Percentiles rank a stretch among this genome's conserved stretches.
Conservation (phyloP, 1,139 yeast genomes). For the Scheffersomyces parashehatae region DNA sequence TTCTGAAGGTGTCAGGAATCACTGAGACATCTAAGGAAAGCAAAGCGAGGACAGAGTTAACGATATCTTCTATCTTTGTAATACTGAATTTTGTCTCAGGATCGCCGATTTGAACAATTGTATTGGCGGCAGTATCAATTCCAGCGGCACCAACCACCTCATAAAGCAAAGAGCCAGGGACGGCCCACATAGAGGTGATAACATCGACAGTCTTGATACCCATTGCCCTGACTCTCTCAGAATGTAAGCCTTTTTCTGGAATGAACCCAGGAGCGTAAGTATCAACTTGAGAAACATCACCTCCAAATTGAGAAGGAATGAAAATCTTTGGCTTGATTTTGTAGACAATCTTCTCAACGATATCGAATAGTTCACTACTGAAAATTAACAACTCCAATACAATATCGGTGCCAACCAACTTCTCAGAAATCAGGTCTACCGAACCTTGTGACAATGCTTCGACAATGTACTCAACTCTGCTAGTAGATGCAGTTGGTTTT, state of each 20-base stretch:
- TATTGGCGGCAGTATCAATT: constrained; percentile 30
- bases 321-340: constrained; percentile 51
- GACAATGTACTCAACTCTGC: constrained; percentile 40
- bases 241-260: constrained; percentile 37
- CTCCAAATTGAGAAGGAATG: constrained; percentile 66
- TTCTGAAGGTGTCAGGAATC: constrained; percentile 48
- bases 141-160: constrained; percentile 41
- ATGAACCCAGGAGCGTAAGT: constrained; percentile 36
- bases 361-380: constrained; percentile 22
- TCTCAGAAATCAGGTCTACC: constrained; percentile 24
- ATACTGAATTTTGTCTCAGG: constrained; percentile 33
- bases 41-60: constrained; percentile 36
- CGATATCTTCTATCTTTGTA: constrained; percentile 48
- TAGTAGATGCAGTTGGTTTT: constrained; percentile 34
- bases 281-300: constrained; percentile 30
- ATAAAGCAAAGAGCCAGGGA: constrained; percentile 37
- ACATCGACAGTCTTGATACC: constrained; percentile 58
- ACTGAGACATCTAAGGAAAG: constrained; percentile 33
- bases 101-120: constrained; percentile 45
- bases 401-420: constrained; percentile 51
- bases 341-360: constrained; percentile 34
- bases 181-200: constrained; percentile 44
- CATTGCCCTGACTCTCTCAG: constrained; percentile 30
- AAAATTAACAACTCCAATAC: constrained; percentile 45
- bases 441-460: constrained; percentile 26